Conservation (phyloP, 2,329 filamentous ascomycete species). For the Lasiodiplodia theobromae region DNA sequence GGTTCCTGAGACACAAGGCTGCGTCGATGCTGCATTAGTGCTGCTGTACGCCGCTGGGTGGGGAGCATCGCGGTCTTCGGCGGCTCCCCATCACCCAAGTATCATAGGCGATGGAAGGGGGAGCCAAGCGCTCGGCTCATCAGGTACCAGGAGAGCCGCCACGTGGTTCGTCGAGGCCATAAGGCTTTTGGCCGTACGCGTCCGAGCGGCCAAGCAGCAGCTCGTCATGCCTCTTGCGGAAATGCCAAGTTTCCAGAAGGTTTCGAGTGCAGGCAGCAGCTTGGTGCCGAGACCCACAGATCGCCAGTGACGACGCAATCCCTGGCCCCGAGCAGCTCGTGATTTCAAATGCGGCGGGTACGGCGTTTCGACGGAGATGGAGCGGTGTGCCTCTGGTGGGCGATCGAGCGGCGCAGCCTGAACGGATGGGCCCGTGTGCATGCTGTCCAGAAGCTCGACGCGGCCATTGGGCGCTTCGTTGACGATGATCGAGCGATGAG, state of each 20-base stretch:
- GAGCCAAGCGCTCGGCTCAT: too few species aligned
- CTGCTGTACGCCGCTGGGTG: background rate
- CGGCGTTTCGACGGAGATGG: background rate
- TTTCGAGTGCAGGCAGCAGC: conserved; percentile 12
- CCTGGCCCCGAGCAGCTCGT: background rate
- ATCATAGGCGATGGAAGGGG: too few species aligned
- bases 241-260: conserved; percentile 4
- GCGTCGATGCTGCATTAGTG: background rate
- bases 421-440: conserved; percentile 56
- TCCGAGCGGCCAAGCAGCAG: background rate
- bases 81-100: background rate
- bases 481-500: conserved; percentile 16
- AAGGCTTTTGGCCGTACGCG: too few species aligned
- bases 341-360: background rate
- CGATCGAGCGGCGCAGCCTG: conserved; percentile 13
- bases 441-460: background rate
- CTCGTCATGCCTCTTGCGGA: conserved; percentile 7
- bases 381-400: conserved; percentile 3
- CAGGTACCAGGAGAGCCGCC: background rate
- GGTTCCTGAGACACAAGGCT: conserved; percentile 23
- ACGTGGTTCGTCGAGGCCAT: too few species aligned
- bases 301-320: background rate
- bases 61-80: background rate
- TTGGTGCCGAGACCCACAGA: conserved; percentile 10
- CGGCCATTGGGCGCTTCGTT: too few species aligned